Evolutionary conservation across 495 filamentous ascomycete species (phyloP).

Genomic region (Aspergillus mulundensis): DNA sequence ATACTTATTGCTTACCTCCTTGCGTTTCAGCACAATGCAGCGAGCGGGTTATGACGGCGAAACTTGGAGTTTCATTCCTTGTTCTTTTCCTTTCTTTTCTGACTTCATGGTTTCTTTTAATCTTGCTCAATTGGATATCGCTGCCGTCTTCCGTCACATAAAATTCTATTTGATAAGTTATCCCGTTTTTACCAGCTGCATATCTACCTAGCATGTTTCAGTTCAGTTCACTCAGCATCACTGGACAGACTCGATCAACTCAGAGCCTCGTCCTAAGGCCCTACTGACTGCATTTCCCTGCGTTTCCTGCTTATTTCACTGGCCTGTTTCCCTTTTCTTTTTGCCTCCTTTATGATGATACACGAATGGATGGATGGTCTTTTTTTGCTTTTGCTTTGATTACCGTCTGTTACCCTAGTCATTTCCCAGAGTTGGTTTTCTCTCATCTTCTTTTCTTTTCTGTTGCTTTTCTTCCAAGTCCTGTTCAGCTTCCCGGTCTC

Average conservation of each 20-base stretch:
- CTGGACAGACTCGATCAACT: not conserved
- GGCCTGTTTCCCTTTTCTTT: not conserved
- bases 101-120: not conserved
- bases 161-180: not conserved
- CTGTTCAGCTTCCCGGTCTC: not conserved
- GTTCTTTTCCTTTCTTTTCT: not conserved
- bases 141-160: not conserved
- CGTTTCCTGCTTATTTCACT: not conserved
- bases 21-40: conserved; percentile 13
- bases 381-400: conserved; percentile 18
- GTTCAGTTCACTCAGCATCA: not conserved
- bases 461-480: not conserved
- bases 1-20: conserved; percentile 13
- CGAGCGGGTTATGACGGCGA: conserved; percentile 21
- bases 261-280: not conserved
- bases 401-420: conserved; percentile 10
- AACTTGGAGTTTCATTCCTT: conserved; percentile 11
- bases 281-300: not conserved
- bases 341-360: conserved; percentile 8
- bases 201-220: not conserved
- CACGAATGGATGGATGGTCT: conserved; percentile 13
- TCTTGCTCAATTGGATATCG: not conserved
- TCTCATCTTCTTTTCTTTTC: not conserved
- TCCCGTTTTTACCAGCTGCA: not conserved
- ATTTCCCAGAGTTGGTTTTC: conserved; percentile 1